Evolutionary conservation across 2,329 filamentous ascomycete species (phyloP).

Genomic region (Colletotrichum tanaceti): DNA sequence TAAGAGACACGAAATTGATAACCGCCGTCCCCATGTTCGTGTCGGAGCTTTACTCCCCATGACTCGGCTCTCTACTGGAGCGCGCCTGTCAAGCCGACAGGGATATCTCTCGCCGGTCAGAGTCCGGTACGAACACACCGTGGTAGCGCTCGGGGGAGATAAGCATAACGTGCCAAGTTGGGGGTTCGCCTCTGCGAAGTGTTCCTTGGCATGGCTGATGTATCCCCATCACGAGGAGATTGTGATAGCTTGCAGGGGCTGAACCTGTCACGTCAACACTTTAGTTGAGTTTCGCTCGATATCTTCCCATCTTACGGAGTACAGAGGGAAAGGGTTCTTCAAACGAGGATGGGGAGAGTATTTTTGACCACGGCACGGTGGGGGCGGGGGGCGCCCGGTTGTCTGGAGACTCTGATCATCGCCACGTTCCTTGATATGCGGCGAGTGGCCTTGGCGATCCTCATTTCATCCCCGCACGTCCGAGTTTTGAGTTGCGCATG

Average conservation of each 20-base stretch:
- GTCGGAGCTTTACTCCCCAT: neutral
- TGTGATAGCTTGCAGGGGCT: too few relatives aligned
- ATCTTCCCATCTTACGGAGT: too few relatives aligned
- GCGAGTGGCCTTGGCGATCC: neutral
- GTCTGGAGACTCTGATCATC: neutral
- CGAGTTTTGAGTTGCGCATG: neutral
- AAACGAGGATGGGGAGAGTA: too few relatives aligned
- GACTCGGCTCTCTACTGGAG: neutral
- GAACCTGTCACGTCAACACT: too few relatives aligned
- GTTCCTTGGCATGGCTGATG: fast-evolving
- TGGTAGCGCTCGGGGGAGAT: neutral
- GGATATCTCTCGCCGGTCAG: neutral
- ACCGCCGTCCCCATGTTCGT: too few relatives aligned
- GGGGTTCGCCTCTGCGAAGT: neutral
- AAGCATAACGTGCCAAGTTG: neutral
- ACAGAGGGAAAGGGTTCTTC: neutral
- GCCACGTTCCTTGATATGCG: neutral
- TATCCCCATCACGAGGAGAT: neutral
- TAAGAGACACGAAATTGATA: neutral
- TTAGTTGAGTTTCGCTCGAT: too few relatives aligned
- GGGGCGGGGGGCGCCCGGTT: neutral
- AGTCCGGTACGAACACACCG: too few relatives aligned
- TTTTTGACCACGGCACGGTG: too few relatives aligned
- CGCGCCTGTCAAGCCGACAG: neutral
- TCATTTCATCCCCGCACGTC: neutral